phyloP scores from a whole-genome alignment of 495 filamentous ascomycete species.

The Penicillium daleae region DNA sequence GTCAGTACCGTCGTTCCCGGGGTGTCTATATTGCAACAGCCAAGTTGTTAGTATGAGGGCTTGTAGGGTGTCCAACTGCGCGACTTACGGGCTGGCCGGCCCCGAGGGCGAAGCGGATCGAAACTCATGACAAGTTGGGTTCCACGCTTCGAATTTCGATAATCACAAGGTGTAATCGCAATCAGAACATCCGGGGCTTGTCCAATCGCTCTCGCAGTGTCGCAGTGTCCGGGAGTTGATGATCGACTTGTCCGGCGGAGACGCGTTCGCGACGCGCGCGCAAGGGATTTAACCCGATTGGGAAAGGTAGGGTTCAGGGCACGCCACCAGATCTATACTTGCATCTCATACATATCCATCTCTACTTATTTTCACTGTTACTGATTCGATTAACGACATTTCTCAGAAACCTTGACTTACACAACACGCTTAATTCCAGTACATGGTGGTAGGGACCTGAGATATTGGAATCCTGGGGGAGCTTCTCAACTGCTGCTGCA shows the following conservation, averaged over 20 bases:
- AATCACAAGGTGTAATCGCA: background rate
- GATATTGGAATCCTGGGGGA: too few relatives aligned
- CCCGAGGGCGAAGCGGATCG: slow-evolving; percentile 47
- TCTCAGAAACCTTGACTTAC: too few relatives aligned
- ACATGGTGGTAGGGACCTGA: too few relatives aligned
- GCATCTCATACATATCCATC: background rate
- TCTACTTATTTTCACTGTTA: too few relatives aligned
- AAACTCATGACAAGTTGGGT: slow-evolving; percentile 34
- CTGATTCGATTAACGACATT: too few relatives aligned
- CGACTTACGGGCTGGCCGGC: slow-evolving; percentile 50
- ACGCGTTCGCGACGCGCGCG: slow-evolving; percentile 39
- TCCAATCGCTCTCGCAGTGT: slow-evolving; percentile 9
- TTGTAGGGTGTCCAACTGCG: background rate
- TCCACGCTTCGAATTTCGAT: background rate
- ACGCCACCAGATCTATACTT: background rate
- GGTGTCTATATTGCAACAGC: slow-evolving; percentile 54
- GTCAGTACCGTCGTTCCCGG: slow-evolving; percentile 65
- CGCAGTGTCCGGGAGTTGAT: slow-evolving; percentile 17
- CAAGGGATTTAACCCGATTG: slow-evolving; percentile 32
- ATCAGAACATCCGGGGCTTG: slow-evolving; percentile 17
- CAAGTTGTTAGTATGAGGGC: slow-evolving; percentile 18
- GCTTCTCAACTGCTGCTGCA: too few relatives aligned
- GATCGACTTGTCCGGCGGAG: slow-evolving; percentile 14
- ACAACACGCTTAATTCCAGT: too few relatives aligned
- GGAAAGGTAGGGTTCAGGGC: slow-evolving; percentile 49